Percentiles rank a stretch among this genome's conserved stretches.
Conservation (phyloP, 2,329 filamentous ascomycete genomes). For the Emergomyces pasteurianus region DNA sequence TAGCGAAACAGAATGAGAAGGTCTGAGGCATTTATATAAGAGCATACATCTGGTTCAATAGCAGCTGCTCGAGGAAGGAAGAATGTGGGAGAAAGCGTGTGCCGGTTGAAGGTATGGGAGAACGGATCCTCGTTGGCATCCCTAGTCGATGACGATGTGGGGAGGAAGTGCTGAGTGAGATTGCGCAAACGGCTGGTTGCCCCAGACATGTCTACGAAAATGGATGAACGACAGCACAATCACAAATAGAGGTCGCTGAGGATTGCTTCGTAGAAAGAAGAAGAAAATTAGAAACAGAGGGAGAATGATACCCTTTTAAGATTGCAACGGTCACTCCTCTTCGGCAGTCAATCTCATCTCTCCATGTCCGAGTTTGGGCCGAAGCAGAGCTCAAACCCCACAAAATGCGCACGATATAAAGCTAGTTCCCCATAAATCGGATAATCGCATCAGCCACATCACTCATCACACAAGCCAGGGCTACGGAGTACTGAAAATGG, state of each 20-base stretch:
- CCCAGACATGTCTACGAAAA: conserved; percentile 16
- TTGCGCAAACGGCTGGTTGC: conserved; percentile 19
- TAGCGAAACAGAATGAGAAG: background rate
- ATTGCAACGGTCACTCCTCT: background rate
- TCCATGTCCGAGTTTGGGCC: background rate
- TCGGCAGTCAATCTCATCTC: background rate
- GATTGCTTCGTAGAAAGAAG: background rate
- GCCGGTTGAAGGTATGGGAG: conserved; percentile 28
- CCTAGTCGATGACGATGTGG: conserved; percentile 16
- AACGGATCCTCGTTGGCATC: conserved; percentile 4
- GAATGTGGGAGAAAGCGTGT: conserved; percentile 67
- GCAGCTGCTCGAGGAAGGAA: conserved; percentile 76
- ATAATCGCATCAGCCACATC: background rate
- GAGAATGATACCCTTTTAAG: background rate
- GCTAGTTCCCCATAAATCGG: background rate
- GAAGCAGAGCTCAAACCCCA: background rate
- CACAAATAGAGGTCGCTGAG: background rate
- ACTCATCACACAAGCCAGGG: background rate
- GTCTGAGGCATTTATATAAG: background rate
- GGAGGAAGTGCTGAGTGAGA: conserved; percentile 20
- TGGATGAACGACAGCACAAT: background rate
- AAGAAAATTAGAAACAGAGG: background rate
- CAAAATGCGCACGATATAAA: too few relatives aligned
- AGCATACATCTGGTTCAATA: conserved; percentile 64
- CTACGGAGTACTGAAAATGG: background rate